Percentiles rank a stretch among this genome's conserved stretches.
These are phyloP conservation scores for Dactylis glomerata DNA, from an alignment of 176 grass and related monocot genomes.

Conservation along the genomic window DNA sequence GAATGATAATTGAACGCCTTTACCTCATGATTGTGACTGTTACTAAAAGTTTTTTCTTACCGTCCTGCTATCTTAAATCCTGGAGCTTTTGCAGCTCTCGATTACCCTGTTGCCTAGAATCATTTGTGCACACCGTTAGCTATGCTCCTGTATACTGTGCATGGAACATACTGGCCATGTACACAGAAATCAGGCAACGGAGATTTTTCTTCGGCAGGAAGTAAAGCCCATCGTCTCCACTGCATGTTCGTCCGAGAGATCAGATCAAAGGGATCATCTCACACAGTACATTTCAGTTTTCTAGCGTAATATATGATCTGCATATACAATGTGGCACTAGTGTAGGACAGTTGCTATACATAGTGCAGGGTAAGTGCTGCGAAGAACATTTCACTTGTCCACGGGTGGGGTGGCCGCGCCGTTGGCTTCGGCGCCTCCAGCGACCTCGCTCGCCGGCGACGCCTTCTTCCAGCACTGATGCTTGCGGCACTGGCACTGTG, in stretches of 20 bases:
- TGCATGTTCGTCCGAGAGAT: neutral
- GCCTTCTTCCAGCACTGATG: slow-evolving; percentile 57
- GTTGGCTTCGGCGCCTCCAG: slow-evolving; percentile 10
- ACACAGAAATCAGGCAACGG: neutral
- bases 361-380: neutral
- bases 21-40: neutral
- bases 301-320: neutral
- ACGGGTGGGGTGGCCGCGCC: neutral
- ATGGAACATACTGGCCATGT: neutral
- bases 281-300: neutral
- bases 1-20: slow-evolving; percentile 11
- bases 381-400: slow-evolving; percentile 15
- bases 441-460: neutral
- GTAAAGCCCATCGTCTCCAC: neutral
- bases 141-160: neutral
- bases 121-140: no score
- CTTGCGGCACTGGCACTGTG: slow-evolving; percentile 60
- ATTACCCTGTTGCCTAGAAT: neutral
- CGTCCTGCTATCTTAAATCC: neutral
- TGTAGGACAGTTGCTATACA: neutral
- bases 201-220: neutral
- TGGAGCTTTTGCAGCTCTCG: neutral
- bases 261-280: neutral
- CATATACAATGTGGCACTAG: neutral
- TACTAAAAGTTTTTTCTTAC: neutral